Evolutionary conservation across 2,329 filamentous ascomycete species (phyloP).

Genomic region (Microdochium bolleyi): DNA sequence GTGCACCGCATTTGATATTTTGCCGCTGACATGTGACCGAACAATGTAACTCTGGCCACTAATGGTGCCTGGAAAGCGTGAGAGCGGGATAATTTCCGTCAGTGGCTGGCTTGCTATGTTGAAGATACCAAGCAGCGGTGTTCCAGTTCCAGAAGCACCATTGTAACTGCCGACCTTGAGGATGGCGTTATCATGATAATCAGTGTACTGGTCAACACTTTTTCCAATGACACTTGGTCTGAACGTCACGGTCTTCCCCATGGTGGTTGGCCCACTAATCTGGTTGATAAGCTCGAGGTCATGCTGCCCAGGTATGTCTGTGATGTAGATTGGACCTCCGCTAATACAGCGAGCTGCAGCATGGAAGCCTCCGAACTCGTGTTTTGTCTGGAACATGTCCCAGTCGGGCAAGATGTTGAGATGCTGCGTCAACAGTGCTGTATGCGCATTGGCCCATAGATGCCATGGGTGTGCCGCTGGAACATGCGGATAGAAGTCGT

Average conservation of each 20-base stretch:
- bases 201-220: conserved; percentile 63
- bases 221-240: conserved; percentile 70
- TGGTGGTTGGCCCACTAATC: conserved; percentile 68
- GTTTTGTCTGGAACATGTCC: conserved; percentile 62
- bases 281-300: conserved; percentile 67
- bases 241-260: conserved; percentile 71
- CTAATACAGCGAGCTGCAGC: conserved; percentile 84
- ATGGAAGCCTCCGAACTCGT: conserved; percentile 72
- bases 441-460: conserved; percentile 89
- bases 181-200: conserved; percentile 64
- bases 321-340: conserved; percentile 91
- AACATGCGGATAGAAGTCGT: conserved; percentile 84
- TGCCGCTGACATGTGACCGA: conserved; percentile 61
- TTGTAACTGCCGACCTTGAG: conserved; percentile 76
- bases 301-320: conserved; percentile 78
- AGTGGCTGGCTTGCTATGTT: conserved; percentile 61
- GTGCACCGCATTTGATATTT: conserved; percentile 45
- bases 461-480: conserved; percentile 86
- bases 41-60: conserved; percentile 57
- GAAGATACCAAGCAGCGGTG: conserved; percentile 75
- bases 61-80: conserved; percentile 64
- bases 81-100: conserved; percentile 62
- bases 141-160: conserved; percentile 57
- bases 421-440: conserved; percentile 72
- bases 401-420: conserved; percentile 82